Evolutionary conservation across 2,329 filamentous ascomycete genomes (phyloP).

Genomic region (Arthroderma sp.): DNA sequence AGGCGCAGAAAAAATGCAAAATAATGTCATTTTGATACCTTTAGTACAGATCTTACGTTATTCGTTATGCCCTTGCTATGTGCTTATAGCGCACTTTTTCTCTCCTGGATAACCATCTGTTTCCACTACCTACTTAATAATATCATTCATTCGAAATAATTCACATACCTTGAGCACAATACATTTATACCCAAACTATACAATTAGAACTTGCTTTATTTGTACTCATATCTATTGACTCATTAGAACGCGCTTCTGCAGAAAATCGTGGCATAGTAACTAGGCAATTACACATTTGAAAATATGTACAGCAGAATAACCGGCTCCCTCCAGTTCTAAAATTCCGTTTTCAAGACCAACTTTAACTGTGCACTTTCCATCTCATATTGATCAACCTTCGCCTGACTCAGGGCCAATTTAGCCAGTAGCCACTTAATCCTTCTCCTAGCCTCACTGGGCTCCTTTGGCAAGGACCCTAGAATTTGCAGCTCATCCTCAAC

Average conservation of each 20-base stretch:
- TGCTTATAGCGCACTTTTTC: background rate
- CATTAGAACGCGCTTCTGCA: no score
- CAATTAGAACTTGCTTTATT: no score
- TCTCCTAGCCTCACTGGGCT: conserved; percentile 54
- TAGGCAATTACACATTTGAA: background rate
- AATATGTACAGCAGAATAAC: background rate
- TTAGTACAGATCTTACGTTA: background rate
- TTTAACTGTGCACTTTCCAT: conserved; percentile 58
- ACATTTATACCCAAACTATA: background rate
- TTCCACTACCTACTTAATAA: background rate
- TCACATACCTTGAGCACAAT: background rate
- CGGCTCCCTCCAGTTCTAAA: background rate
- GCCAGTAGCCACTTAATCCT: conserved; percentile 59
- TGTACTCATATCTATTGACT: no score
- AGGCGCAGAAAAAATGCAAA: background rate
- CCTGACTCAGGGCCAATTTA: conserved; percentile 64
- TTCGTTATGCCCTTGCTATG: background rate
- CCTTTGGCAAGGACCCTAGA: conserved; percentile 57
- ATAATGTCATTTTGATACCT: background rate
- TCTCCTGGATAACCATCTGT: background rate
- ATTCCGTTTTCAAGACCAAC: conserved; percentile 50
- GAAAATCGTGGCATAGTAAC: no score
- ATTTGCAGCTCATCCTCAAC: conserved; percentile 64
- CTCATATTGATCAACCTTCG: conserved; percentile 62
- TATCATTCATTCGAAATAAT: background rate